A percentile compares a stretch with the other conserved stretches of the same genome.
phyloP scores from a whole-genome alignment of 768 basidiomycete genomes.

The Rhodotorula kratochvilovae region DNA sequence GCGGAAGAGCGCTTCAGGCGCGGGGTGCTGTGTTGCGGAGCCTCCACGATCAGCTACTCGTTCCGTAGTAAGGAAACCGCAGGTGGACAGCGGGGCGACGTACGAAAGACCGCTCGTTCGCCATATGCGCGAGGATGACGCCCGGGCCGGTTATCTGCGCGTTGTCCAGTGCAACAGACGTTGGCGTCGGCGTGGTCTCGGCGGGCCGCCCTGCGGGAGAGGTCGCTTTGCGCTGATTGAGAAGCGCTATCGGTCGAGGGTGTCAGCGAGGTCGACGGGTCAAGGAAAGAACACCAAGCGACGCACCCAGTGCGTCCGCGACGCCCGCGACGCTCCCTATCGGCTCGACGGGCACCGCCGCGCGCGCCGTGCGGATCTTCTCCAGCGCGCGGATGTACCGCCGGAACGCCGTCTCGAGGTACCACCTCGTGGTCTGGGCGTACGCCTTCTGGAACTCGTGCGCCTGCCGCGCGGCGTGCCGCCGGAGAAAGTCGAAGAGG shows the following conservation, averaged over 20 bases:
- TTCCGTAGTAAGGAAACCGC: no score
- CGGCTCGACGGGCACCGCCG: slow-evolving; percentile 10
- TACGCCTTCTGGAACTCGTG: slow-evolving; percentile 85
- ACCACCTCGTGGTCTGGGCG: slow-evolving; percentile 71
- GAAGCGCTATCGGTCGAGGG: not conserved
- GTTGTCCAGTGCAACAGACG: slow-evolving; percentile 2
- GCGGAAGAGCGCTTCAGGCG: slow-evolving; percentile 75
- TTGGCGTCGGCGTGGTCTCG: not conserved
- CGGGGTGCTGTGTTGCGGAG: slow-evolving; percentile 61
- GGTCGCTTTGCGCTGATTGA: not conserved
- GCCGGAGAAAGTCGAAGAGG: slow-evolving; percentile 76
- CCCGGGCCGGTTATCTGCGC: not conserved
- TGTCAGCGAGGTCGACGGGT: no score
- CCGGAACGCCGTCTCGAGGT: slow-evolving; percentile 92
- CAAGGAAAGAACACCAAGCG: not conserved
- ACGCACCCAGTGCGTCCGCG: slow-evolving; percentile 20
- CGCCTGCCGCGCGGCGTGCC: slow-evolving; percentile 74
- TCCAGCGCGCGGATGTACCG: slow-evolving; percentile 78
- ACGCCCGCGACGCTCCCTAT: slow-evolving; percentile 20
- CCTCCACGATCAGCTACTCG: no score
- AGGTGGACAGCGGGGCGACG: not conserved
- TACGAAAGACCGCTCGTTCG: slow-evolving; percentile 70
- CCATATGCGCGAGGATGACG: slow-evolving; percentile 69
- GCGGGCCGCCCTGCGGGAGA: not conserved
- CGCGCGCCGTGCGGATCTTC: slow-evolving; percentile 62